Conservation (phyloP, 768 basidiomycete species). For the Melanogaster broomeanus region DNA sequence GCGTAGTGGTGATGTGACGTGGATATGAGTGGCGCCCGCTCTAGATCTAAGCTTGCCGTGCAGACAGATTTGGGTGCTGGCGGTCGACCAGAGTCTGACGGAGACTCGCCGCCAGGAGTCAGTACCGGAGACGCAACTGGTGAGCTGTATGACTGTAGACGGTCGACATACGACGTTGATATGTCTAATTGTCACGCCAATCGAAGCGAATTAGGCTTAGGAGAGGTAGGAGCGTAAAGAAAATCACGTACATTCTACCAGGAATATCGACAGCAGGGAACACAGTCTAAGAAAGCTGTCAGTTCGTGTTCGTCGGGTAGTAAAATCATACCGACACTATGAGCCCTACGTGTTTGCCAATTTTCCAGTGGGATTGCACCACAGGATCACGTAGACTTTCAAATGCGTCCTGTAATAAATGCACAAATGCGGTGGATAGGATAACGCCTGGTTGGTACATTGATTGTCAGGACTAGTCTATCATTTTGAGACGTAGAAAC, state of each 20-base stretch:
- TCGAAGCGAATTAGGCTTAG: not conserved
- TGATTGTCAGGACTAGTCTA: not conserved
- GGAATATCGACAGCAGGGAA: slow-evolving; percentile 71
- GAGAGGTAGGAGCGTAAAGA: not conserved
- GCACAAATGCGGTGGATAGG: slow-evolving; percentile 79
- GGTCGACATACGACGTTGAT: slow-evolving; percentile 75
- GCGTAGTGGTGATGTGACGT: not conserved
- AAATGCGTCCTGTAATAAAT: slow-evolving; percentile 78
- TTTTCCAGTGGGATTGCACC: slow-evolving; percentile 47
- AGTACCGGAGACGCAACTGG: slow-evolving; percentile 41
- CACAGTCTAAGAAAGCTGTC: slow-evolving; percentile 44
- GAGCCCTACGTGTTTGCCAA: slow-evolving; percentile 64
- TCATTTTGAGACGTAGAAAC: not conserved
- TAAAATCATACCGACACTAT: slow-evolving; percentile 62
- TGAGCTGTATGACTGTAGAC: slow-evolving; percentile 63
- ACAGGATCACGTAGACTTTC: slow-evolving; percentile 50
- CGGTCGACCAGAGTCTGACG: slow-evolving; percentile 1
- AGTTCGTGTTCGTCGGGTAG: not conserved
- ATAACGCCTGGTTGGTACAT: slow-evolving; percentile 59
- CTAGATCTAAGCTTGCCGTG: slow-evolving; percentile 8
- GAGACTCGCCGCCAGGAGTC: slow-evolving; percentile 28
- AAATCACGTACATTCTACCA: slow-evolving; percentile 70
- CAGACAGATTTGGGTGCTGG: slow-evolving; percentile 3
- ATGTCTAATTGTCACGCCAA: slow-evolving; percentile 46
- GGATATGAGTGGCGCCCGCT: slow-evolving; percentile 20